Base-by-base conservation (phyloP, 1,139 yeast species). In the Hansenula lynferdii region DNA sequence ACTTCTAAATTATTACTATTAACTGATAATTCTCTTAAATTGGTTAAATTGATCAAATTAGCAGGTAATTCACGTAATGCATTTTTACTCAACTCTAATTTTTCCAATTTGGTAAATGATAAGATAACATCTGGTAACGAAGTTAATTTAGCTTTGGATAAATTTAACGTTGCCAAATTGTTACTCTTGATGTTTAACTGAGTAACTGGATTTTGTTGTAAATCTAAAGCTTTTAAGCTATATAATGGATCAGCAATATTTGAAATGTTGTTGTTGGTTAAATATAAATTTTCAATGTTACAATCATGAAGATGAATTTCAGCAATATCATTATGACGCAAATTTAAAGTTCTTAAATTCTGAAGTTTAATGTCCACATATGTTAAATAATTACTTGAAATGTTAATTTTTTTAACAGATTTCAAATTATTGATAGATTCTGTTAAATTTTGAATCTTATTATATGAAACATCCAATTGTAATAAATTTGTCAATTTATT, bases 391-490 rank as follows among this genome's bases (percentile, higher is more conserved):
- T 92, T 87, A 39, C 90, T 85, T 29, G 92, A 81, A 38, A 90
- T 65, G 49, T 83, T 82, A 50, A 90, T 69, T 47, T 80, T 80
- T 39, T 80, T 80, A 37, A 92, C 67, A 22, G 77, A 74, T 1
- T 58, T 62, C 42, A 90, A 65, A 23, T 72, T 69, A 14, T 80
- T 75, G 28, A 87, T 73, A 6, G 80, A 70, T n/a, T 64, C 67
- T 0, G 96, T 94, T 4, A 90, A 53, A 4, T 47, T 48, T 5
- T 71, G 63, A 36, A 92, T 72, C 43, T 78, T 78, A 58, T 92
- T 92, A 60, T 87, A 90, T 0, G 96, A 86, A 37, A 92, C 58
- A 55, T 90, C 96, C 45, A 92, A 67, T 42, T 82, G 85, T 34
- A 69, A 64, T 43, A 92, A 69, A 38, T 76, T 72, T 0, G 69